Evolutionary conservation across 352 stramenopile genomes (phyloP).

Genomic region (Blastocystis sp.): DNA sequence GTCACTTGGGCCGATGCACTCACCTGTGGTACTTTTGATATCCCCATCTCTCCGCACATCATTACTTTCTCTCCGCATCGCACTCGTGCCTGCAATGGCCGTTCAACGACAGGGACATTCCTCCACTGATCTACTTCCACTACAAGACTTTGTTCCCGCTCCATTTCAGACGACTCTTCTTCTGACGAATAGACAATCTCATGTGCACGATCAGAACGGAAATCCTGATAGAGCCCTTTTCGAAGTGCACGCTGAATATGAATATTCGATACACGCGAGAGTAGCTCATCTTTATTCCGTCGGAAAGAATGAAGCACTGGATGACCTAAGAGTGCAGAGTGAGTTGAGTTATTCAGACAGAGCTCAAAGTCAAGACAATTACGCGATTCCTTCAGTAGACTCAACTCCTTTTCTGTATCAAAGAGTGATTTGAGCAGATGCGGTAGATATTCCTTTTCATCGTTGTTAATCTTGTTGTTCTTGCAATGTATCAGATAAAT

Average conservation of each 20-base stretch:
- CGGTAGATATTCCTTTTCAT: constrained; percentile 18
- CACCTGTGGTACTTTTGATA: background rate
- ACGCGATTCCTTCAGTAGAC: background rate
- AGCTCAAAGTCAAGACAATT: background rate
- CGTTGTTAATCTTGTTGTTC: constrained; percentile 8
- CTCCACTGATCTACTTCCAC: background rate
- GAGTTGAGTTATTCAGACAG: background rate
- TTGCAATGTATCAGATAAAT: constrained; percentile 1
- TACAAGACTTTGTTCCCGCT: background rate
- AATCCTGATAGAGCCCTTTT: background rate
- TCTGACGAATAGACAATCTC: background rate
- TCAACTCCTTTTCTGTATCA: background rate
- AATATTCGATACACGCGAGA: background rate
- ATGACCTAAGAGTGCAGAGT: background rate
- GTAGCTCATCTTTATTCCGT: background rate
- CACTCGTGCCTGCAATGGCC: background rate
- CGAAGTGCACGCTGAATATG: constrained; percentile 9
- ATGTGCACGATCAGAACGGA: background rate
- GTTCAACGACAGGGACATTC: background rate
- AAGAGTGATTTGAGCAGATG: background rate
- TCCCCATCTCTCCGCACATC: background rate
- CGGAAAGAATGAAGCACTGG: background rate
- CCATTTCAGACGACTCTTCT: background rate
- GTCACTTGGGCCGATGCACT: background rate
- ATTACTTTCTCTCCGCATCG: background rate